Base-by-base conservation (phyloP, 805 yeast species). In the Lipomyces sp. region DNA sequence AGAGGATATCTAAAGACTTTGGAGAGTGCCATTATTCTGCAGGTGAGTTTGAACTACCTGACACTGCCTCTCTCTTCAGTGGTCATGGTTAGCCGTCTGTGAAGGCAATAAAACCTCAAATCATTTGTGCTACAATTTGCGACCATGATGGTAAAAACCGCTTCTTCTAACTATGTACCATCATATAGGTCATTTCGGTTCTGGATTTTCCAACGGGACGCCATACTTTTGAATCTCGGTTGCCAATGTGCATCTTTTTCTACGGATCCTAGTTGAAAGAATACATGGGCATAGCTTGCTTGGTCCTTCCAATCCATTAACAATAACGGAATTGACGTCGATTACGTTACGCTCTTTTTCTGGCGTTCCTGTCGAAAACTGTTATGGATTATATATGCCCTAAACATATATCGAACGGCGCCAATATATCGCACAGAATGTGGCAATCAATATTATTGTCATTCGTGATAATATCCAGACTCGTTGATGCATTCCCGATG, bases 401-500 rank as follows among this genome's bases (percentile, higher is more conserved):
- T 15, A 15, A 8, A n/a, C 15, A 24, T 4, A 42, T 42, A n/a
- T n/a, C 48, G 48, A 6, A 18, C 48, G 6, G 48, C 15, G 48
- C 48, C 48, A 15, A 42, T 42, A 42, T 11, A n/a, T 42, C 18
- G 48, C 48, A 5, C n/a, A n/a, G 24, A 11, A 42, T 15, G 48
- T 42, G 48, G 48, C 18, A 3, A n/a, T n/a, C 48, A n/a, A 7
- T 42, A 7, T 7, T 42, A 6, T 24, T 42, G 24, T 42, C 48
- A 3, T 15, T 42, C 24, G 24, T 42, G 48, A 15, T 42, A 42
- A 42, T 42, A 15, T 42, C n/a, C 48, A 42, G 48, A 15, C 34
- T 51, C 13, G 59, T 37, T 5, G 33, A 58, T 32, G 61, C 54
- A 39, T 58, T 58, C 39, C 54, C 61, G 29, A 58, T 58, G 61